A percentile compares a stretch with the other conserved stretches of the same genome.
These are phyloP conservation scores for Lentinus brumalis DNA, from an alignment of 768 basidiomycete species.

Conservation along the genomic window DNA sequence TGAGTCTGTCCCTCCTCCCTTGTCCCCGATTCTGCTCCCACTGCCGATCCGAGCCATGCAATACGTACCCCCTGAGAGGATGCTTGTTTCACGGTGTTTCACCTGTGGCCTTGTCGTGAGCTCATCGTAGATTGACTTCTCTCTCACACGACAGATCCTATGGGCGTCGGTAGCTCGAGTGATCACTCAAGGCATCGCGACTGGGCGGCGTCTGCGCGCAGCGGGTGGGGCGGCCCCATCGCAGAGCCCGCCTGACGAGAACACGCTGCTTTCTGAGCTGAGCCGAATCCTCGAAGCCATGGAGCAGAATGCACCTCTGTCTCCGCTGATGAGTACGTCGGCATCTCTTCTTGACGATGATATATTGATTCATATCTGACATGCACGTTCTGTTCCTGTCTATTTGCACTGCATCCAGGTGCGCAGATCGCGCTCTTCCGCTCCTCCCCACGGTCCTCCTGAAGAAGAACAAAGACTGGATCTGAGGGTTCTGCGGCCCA, in stretches of 20 bases:
- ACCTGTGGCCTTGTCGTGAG: too few species aligned
- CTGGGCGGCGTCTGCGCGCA: slow-evolving; percentile 2
- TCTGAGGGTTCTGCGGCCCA: background rate
- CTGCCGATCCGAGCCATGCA: background rate
- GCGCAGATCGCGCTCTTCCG: slow-evolving; percentile 14
- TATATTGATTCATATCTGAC: slow-evolving; percentile 6
- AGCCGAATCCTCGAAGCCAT: slow-evolving; percentile 3
- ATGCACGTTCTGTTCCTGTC: background rate
- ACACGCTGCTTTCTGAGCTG: slow-evolving; percentile 7
- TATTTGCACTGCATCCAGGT: slow-evolving; percentile 5
- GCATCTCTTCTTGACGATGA: slow-evolving; percentile 1
- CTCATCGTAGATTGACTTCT: background rate
- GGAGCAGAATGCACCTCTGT: slow-evolving; percentile 11
- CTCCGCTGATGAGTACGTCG: slow-evolving; percentile 16
- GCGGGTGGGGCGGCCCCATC: background rate
- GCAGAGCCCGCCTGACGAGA: slow-evolving; percentile 16
- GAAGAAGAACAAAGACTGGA: background rate
- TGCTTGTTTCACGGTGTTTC: too few species aligned
- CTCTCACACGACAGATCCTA: slow-evolving; percentile 1
- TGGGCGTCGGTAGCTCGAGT: slow-evolving; percentile 14
- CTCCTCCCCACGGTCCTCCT: slow-evolving; percentile 1
- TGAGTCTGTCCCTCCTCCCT: slow-evolving; percentile 12
- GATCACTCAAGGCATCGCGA: slow-evolving; percentile 7
- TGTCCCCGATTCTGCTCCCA: background rate
- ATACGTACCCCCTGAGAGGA: background rate